Percentiles rank a stretch among this genome's conserved stretches.
phyloP scores from a whole-genome alignment of 176 grass and related monocot genomes.

The Carex littledalei region DNA sequence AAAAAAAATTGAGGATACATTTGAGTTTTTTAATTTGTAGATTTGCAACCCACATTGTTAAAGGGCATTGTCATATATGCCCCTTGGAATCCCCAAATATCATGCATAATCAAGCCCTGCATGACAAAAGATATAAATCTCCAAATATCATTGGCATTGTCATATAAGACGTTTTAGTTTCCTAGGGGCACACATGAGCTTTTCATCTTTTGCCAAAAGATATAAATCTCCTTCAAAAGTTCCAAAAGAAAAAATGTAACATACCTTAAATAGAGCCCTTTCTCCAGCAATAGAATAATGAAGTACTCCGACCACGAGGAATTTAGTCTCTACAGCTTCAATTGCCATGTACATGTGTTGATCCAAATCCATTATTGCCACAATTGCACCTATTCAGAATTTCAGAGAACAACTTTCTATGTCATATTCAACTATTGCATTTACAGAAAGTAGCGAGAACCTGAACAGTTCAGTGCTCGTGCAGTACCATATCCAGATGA shows the following conservation, averaged over 20 bases:
- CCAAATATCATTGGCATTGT: too few species aligned
- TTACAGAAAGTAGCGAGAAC: constrained; percentile 8
- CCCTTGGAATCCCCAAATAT: neutral
- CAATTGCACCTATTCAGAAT: constrained; percentile 62
- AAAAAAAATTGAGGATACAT: neutral
- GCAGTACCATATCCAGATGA: neutral
- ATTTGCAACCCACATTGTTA: neutral
- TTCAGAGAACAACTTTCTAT: neutral
- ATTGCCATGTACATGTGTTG: constrained; percentile 74
- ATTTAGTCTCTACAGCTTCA: constrained; percentile 47
- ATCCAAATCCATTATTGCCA: constrained; percentile 64
- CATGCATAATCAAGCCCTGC: neutral
- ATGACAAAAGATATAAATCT: neutral
- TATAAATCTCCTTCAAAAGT: neutral
- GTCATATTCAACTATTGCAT: neutral
- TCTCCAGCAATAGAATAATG: constrained; percentile 74
- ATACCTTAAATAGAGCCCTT: constrained; percentile 70
- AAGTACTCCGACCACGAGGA: constrained; percentile 47
- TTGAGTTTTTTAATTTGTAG: neutral
- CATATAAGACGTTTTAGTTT: neutral
- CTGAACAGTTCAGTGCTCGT: neutral
- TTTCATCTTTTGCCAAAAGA: neutral
- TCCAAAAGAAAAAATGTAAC: neutral
- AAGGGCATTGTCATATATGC: neutral
- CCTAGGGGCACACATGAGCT: neutral